Base-by-base conservation (phyloP, 2,329 filamentous ascomycete species). In the Pseudogymnoascus sp. region DNA sequence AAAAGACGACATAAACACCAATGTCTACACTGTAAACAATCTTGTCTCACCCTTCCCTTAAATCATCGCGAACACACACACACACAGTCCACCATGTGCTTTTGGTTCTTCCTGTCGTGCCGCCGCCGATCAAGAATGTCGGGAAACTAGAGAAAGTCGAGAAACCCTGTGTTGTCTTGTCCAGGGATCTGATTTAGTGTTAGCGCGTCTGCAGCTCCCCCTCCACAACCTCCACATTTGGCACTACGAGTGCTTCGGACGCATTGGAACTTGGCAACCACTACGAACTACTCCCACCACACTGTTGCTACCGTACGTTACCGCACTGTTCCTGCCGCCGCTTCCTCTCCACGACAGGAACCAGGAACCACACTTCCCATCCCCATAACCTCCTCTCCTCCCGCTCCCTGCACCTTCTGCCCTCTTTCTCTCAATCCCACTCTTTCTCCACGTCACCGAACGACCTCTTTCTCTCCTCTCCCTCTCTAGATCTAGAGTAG, bases 111-210 rank as follows among this genome's bases (percentile, higher is more conserved):
- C 14, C 43, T 30, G 43, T 25, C 22, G 12, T 37, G 34, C 34
- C 12, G 34, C n/a, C 47, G 47, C 47, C 47, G 47, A 54, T 54
- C 47, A 54, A 50, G 39, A 47, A 50, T 16, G 22, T 54, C 47
- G 16, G 28, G 25, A 30, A 54, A 32, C 28, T 47, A 28, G 22
- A 41, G 38, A 41, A 41, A 22, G 16, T 41, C 16, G 38, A 41
- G 38, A 20, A 41, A 41, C 18, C 39, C 20, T 7, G 18, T 14
- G 12, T 7, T 43, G 41, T 47, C 41, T 47, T 28, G 25, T 54
- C 47, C 47, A 54, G 28, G 47, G 47, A 32, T 54, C 47, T 54
- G 47, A 32, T 54, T 54, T 54, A 54, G 47, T 54, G 47, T 54
- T 54, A 54, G 47, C 16, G n/a, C 16, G 1, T n/a, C 47, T 54